Base-by-base conservation (phyloP, 1,139 yeast species). In the Protomyces pachydermus region DNA sequence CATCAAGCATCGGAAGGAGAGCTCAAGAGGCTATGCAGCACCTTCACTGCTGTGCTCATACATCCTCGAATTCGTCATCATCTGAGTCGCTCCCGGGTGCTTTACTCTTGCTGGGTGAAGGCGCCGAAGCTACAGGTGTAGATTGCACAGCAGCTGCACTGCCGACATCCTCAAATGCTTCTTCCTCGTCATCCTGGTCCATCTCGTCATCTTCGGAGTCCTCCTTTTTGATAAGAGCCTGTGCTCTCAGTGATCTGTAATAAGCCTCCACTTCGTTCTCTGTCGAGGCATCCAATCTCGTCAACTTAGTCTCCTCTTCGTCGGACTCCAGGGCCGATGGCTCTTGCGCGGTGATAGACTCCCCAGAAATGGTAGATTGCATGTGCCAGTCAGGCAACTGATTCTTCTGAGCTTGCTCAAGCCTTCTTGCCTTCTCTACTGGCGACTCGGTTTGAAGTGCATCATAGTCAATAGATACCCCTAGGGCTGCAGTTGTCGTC, bases 371-470 rank as follows among this genome's bases (percentile, higher is more conserved):
- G 0, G 98, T 91, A 71, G 95, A 85, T 70, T 86, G 86, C 69
- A 87, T 83, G 74, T 93, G 97, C 99, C 99, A 93, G 28, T 95
- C 86, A 10, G 99, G 98, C 70, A 93, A 80, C 1, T 97, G 97
- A 74, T 95, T 93, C 75, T 91, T 97, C 14, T 45, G 55, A n/a
- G 56, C 64, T 73, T 88, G 88, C 73, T 91, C 76, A 55, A 42
- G 50, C 28, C 54, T 55, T n/a, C 62, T 54, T 35, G 53, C 42
- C 32, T 45, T 37, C 18, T 53, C 60, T 23, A 35, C 56, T 9
- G 54, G 46, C 5, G 55, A 37, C 23, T 56, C 58, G 10, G 52
- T 39, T n/a, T 46, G 51, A 6, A 28, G 23, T 1, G 97, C 91
- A 3, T 97, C 88, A 74, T 93, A 91, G 68, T 90, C 87, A 68